Evolutionary conservation across 2,329 filamentous ascomycete species (phyloP).

Genomic region (Chlorencoelia australis): DNA sequence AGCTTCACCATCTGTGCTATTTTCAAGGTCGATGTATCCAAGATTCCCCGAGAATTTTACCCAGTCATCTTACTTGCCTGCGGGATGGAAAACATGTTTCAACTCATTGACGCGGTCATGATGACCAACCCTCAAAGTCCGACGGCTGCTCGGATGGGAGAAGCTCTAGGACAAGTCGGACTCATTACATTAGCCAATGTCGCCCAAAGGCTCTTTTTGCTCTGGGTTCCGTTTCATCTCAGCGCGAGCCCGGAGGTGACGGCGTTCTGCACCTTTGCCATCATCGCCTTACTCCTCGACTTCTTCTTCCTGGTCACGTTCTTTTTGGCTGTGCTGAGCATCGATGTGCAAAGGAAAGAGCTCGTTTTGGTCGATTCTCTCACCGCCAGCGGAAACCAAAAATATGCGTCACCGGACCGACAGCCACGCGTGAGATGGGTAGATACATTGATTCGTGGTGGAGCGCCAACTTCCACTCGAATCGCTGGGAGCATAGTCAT

Average conservation of each 20-base stretch:
- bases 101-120: constrained; percentile 68
- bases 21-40: constrained; percentile 64
- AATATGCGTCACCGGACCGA: constrained; percentile 13
- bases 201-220: constrained; percentile 56
- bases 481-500: constrained; percentile 67
- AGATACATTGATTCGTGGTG: constrained; percentile 52
- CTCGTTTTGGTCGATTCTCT: constrained; percentile 57
- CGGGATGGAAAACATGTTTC: constrained; percentile 70
- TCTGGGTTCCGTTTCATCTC: constrained; percentile 38
- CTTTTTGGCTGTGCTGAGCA: constrained; percentile 68
- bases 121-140: constrained; percentile 58
- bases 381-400: constrained; percentile 34
- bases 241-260: constrained; percentile 61
- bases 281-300: constrained; percentile 65
- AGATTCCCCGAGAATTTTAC: constrained; percentile 64
- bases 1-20: constrained; percentile 73
- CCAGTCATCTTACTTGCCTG: constrained; percentile 65
- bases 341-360: constrained; percentile 68
- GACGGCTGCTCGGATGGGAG: constrained; percentile 58
- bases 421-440: constrained; percentile 41
- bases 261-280: constrained; percentile 67
- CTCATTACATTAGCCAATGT: constrained; percentile 59
- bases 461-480: constrained; percentile 57
- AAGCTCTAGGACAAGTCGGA: constrained; percentile 64
- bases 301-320: constrained; percentile 72